These are phyloP conservation scores for Cystoisospora suis DNA, from an alignment of 169 alveolate species.

Conservation along the genomic window DNA sequence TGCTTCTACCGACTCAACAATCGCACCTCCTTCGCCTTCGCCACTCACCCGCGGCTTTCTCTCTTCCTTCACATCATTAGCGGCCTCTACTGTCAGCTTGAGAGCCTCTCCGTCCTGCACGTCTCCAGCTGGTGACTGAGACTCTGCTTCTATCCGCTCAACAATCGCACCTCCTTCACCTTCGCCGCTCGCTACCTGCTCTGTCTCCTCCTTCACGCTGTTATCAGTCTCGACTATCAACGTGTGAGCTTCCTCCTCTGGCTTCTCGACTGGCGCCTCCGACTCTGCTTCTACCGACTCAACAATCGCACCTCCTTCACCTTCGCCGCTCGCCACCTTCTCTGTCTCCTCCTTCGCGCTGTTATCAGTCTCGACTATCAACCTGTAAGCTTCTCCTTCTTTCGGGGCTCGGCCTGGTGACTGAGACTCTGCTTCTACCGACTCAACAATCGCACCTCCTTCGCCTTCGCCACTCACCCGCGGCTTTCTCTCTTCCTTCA, in stretches of 20 bases:
- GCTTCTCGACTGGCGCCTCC: background rate
- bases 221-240: background rate
- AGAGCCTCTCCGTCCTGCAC: background rate
- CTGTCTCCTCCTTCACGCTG: background rate
- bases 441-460: too few relatives aligned
- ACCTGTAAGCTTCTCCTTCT: background rate
- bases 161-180: background rate
- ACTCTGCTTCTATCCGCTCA: background rate
- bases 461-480: too few relatives aligned
- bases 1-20: too few relatives aligned
- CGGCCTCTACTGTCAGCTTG: background rate
- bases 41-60: background rate
- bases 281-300: background rate
- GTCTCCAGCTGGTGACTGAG: background rate
- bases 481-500: too few relatives aligned
- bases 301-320: background rate
- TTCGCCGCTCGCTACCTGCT: background rate
- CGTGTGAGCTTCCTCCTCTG: background rate
- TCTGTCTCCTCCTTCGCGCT: background rate
- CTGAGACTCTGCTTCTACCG: background rate
- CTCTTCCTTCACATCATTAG: background rate
- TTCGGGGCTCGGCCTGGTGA: background rate
- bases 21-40: background rate
- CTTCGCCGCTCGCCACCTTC: background rate
- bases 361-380: background rate